Evolutionary conservation across 2,329 filamentous ascomycete genomes (phyloP), one percentile per base, ranked within the genome.

Genomic region (Phialocephala sp.): DNA sequence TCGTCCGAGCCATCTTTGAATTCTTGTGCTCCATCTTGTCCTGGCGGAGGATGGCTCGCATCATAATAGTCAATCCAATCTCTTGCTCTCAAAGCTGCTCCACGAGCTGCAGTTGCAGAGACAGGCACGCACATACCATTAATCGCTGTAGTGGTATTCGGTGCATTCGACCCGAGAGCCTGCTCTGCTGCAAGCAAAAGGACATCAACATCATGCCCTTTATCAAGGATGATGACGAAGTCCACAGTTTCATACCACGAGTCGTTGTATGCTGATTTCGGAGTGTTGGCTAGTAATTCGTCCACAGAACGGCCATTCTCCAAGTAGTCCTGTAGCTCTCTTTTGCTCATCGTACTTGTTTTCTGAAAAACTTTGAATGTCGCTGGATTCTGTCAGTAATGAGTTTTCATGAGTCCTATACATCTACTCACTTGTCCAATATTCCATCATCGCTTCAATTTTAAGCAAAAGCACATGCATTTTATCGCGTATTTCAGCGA

Each of bases 61-160:
- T 65, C 63, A 24, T 61, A 66, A 32, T 63, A 59, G 9, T 8
- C 35, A 6, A 27, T 41, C 65, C 60, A 66, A 37, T 66, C 61
- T 27, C 35, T 45, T 9, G 66, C 66, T 32, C 61, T 60, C 43
- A 66, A 35, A 24, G 64, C 64, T 4, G 64, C 66, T 4, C 64
- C 66, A 18, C 64, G 57, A 43, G 66, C 66, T 5, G 63, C 66
- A 24, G 41, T 59, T 14, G 63, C 43, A 18, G 20, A 39, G n/a
- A 37, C 9, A 32, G 63, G 41, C 4, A 65, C 12, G 36, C 63
- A 65, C 8, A 58, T 52, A 1, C 45, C 27, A 32, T 22, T 35
- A 6, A 35, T 24, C 36, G 11, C 37, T 27, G n/a, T 54, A 24
- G n/a, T 9, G 4, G 22, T 35, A 32, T 54, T 27, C 11, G 27